phyloP scores from a whole-genome alignment of 169 alveolate genomes.

The Plasmodium fragile region DNA sequence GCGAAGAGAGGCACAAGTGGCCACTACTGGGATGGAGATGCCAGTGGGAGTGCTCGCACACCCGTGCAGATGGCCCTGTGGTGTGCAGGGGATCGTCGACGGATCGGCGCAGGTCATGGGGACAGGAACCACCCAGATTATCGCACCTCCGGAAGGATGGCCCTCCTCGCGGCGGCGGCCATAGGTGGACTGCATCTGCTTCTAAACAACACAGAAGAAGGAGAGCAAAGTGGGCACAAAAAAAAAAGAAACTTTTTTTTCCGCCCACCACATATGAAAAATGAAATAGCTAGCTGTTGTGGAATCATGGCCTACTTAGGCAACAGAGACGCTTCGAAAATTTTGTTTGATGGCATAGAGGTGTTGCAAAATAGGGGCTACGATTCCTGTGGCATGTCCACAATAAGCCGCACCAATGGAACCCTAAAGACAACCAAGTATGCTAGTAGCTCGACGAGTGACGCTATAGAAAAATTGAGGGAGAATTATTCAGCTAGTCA shows the following conservation, averaged over 20 bases:
- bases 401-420: conserved; percentile 84
- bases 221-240: neutral
- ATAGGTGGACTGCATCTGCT: conserved; percentile 20
- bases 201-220: conserved; percentile 9
- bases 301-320: conserved; percentile 95
- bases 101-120: neutral
- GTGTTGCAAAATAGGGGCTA: conserved; percentile 94
- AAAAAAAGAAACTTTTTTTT: conserved; percentile 6
- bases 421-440: conserved; percentile 90
- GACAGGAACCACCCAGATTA: neutral
- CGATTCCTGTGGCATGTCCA: conserved; percentile 96
- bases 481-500: conserved; percentile 85
- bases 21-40: neutral
- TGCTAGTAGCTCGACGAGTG: conserved; percentile 80
- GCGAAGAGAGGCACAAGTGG: neutral
- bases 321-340: conserved; percentile 86
- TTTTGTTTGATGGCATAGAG: conserved; percentile 90
- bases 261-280: neutral
- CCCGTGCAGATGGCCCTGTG: neutral
- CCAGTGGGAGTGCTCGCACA: neutral
- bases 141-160: neutral
- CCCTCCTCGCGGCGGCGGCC: neutral
- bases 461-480: conserved; percentile 89
- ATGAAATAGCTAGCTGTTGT: conserved; percentile 80
- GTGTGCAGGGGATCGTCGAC: neutral